These are phyloP conservation scores for Gnomoniopsis sp. DNA, from an alignment of 2,329 filamentous ascomycete genomes.

Conservation along the genomic window DNA sequence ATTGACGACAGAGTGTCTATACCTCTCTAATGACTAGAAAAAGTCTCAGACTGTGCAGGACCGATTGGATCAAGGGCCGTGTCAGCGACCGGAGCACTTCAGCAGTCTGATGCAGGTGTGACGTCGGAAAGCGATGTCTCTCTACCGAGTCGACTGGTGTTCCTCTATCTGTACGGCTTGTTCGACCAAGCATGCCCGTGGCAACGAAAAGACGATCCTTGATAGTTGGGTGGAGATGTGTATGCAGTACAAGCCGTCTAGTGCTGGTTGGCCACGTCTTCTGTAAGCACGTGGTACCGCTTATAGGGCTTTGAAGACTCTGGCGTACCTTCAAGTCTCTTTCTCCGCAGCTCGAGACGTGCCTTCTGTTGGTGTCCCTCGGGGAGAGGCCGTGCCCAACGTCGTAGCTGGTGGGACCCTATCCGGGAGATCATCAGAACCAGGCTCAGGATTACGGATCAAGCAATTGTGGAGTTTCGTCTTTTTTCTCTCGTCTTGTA, in stretches of 20 bases:
- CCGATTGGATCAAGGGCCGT: background rate
- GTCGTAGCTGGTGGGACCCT: constrained; percentile 7
- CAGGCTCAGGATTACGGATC: background rate
- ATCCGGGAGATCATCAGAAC: constrained; percentile 10
- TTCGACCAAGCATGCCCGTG: background rate
- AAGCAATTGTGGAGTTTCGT: background rate
- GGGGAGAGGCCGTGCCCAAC: background rate
- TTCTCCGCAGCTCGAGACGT: background rate
- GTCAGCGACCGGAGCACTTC: constrained; percentile 1
- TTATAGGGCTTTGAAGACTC: background rate
- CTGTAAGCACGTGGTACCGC: background rate
- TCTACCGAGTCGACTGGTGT: background rate
- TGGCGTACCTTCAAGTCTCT: background rate
- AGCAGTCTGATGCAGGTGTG: constrained; percentile 11
- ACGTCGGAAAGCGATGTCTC: constrained; percentile 2
- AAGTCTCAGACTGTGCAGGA: constrained; percentile 2
- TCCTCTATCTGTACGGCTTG: background rate
- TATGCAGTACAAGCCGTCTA: no score
- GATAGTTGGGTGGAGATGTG: background rate
- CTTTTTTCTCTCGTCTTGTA: background rate
- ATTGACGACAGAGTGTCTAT: background rate
- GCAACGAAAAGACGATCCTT: background rate
- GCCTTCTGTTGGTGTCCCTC: background rate
- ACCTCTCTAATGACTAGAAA: background rate
- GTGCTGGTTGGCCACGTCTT: background rate